These are phyloP conservation scores for Oligophagozyma castellii DNA, from an alignment of 1,139 yeast genomes.

Conservation along the genomic window DNA sequence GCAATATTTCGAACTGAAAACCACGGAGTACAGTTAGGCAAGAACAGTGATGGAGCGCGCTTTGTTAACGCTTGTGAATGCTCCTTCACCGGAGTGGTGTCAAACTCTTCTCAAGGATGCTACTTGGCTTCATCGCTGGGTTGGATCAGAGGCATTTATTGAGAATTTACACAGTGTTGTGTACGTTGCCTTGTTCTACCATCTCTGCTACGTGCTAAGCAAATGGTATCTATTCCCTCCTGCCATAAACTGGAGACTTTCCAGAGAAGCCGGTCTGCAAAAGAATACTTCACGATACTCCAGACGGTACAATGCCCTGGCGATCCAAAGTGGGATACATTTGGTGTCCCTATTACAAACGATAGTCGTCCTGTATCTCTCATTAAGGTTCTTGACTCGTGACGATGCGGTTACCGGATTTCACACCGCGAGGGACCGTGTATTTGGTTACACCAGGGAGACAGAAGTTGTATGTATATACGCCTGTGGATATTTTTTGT, in stretches of 20 bases:
- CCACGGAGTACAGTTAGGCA: not conserved
- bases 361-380: conserved; percentile 19
- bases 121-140: conserved; percentile 6
- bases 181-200: conserved; percentile 20
- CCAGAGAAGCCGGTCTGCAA: conserved; percentile 4
- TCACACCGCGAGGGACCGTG: conserved; percentile 30
- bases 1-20: not conserved
- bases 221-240: conserved; percentile 17
- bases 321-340: conserved; percentile 22
- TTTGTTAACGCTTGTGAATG: no score
- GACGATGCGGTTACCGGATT: conserved; percentile 8
- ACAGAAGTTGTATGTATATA: conserved; percentile 56
- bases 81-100: conserved; percentile 5
- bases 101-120: conserved; percentile 8
- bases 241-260: conserved; percentile 9
- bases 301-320: conserved; percentile 7
- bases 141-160: conserved; percentile 15
- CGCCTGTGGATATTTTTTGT: conserved; percentile 79
- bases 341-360: conserved; percentile 23
- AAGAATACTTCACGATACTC: conserved; percentile 4
- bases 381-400: conserved; percentile 10
- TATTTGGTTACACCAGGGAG: conserved; percentile 63
- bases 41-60: not conserved
- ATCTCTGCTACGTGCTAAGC: conserved; percentile 16
- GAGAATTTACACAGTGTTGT: conserved; percentile 19